Base-by-base conservation (phyloP, 140 eudicot genomes). In the Stevia rebaudiana region DNA sequence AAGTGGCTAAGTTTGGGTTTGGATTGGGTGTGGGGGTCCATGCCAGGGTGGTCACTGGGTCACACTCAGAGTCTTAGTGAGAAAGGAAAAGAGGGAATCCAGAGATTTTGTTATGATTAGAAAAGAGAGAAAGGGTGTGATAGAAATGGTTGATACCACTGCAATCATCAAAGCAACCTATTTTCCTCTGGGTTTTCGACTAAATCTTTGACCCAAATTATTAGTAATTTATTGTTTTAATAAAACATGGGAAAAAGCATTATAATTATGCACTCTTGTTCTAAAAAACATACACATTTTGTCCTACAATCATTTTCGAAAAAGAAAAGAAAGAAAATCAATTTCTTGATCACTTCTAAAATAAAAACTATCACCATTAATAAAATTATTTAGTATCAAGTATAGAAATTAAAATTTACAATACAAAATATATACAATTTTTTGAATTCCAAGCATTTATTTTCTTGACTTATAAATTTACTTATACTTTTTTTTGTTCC, bases 121-220 rank as follows among this genome's bases (percentile, higher is more conserved):
- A 65, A 51, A 51, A 65, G 69, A 57, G 68, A 36, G 78, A 57
- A 50, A 75, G 54, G 70, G 64, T 23, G 24, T 73, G 78, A 73
- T 73, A 61, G 75, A 68, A 69, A 75, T 54, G 79, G 59, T 65
- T 49, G 81, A 76, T 76, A 65, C 81, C 57, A 31, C 74, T 77
- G 81, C 78, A 71, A 77, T 72, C 78, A 77, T 77, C 82, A 77
- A 77, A 72, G 82, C 78, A 71, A 72, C 82, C 71, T 71, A 72
- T 77, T 77, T 72, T 77, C 78, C 77, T 72, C 78, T 77, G 82
- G 74, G 82, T 66, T 72, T 66, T 71, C 33, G 46, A 68, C 79
- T 15, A 30, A 50, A 71, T 77, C 82, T 77, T 77, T 77, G 82
- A 77, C 82, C 74, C 82, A 77, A 33, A 55, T 41, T 63, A 55